Percentiles rank a stretch among this genome's conserved stretches.
Conservation (phyloP, 1,284 basidiomycete genomes). For the Austroboletus niveus region DNA sequence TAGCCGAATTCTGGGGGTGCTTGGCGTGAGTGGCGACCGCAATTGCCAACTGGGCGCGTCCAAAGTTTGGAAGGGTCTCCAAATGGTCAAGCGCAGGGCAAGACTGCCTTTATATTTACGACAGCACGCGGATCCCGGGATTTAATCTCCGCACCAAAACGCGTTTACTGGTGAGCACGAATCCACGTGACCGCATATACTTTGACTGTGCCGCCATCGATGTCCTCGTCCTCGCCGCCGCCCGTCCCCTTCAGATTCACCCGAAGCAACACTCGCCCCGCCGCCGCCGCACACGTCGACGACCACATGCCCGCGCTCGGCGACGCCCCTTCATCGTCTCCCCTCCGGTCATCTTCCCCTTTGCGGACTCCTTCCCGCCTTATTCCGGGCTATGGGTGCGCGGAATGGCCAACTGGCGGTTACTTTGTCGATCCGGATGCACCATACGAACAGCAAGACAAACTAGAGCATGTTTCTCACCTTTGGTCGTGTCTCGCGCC, state of each 20-base stretch:
- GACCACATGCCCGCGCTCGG: background rate
- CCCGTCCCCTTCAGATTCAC: constrained; percentile 16
- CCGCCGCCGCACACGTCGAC: constrained; percentile 6
- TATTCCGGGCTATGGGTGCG: constrained; percentile 4
- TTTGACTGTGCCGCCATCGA: constrained; percentile 24
- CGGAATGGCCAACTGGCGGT: constrained; percentile 4
- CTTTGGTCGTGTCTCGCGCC: constrained; percentile 4
- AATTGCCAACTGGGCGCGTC: background rate
- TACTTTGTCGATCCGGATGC: constrained; percentile 1
- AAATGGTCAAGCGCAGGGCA: background rate
- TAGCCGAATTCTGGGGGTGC: background rate
- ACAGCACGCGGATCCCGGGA: constrained; percentile 16
- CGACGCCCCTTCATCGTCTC: constrained; percentile 12
- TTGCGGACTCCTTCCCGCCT: constrained; percentile 13
- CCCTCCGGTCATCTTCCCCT: constrained; percentile 19
- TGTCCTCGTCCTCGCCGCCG: constrained; percentile 21
- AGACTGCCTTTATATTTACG: constrained; percentile 6
- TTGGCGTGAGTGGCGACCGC: background rate
- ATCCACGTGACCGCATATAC: constrained; percentile 33
- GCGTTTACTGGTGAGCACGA: constrained; percentile 28
- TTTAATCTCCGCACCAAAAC: constrained; percentile 36
- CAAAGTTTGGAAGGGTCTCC: background rate
- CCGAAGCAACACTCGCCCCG: constrained; percentile 22
- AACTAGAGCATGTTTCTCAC: background rate
- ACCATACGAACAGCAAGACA: background rate